phyloP scores from a whole-genome alignment of 192 early-diverging fungal species.

The Coemansia sp. region DNA sequence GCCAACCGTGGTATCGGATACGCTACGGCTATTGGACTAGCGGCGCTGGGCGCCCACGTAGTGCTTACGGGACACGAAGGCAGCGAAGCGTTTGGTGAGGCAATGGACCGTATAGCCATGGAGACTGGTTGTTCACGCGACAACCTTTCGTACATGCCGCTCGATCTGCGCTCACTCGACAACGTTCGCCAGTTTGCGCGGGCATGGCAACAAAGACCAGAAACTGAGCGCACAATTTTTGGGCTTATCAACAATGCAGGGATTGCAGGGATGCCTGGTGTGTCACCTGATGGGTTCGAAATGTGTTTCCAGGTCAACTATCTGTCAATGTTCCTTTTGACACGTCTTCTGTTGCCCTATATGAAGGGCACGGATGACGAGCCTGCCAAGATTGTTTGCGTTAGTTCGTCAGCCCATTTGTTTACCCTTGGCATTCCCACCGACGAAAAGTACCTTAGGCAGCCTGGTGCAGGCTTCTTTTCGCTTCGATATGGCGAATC shows the following conservation, averaged over 20 bases:
- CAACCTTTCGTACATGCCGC: conserved; percentile 37
- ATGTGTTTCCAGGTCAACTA: conserved; percentile 55
- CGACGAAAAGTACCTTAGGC: conserved; percentile 35
- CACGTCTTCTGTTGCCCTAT: conserved; percentile 38
- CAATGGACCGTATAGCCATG: conserved; percentile 43
- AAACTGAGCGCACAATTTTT: conserved; percentile 4
- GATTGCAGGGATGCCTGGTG: conserved; percentile 44
- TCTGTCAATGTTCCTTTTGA: conserved; percentile 52
- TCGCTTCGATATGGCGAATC: conserved; percentile 51
- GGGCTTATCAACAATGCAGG: conserved; percentile 53
- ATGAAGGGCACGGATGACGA: conserved; percentile 5
- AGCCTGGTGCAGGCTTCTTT: conserved; percentile 40
- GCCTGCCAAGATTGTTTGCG: conserved; percentile 41
- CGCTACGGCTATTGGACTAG: conserved; percentile 41
- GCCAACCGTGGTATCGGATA: conserved; percentile 52
- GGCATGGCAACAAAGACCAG: conserved; percentile 28
- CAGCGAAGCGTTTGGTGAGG: conserved; percentile 31
- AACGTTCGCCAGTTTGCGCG: conserved; percentile 29
- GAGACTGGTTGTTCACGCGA: conserved; percentile 44
- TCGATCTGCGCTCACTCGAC: conserved; percentile 49
- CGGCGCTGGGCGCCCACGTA: conserved; percentile 48
- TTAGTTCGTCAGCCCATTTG: conserved; percentile 45
- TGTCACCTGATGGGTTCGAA: conserved; percentile 51
- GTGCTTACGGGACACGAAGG: conserved; percentile 42
- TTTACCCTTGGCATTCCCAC: conserved; percentile 50